Evolutionary conservation across 305 asterid species (phyloP), one percentile per base, ranked within the genome.

Genomic region (Fraxinus albicans): DNA sequence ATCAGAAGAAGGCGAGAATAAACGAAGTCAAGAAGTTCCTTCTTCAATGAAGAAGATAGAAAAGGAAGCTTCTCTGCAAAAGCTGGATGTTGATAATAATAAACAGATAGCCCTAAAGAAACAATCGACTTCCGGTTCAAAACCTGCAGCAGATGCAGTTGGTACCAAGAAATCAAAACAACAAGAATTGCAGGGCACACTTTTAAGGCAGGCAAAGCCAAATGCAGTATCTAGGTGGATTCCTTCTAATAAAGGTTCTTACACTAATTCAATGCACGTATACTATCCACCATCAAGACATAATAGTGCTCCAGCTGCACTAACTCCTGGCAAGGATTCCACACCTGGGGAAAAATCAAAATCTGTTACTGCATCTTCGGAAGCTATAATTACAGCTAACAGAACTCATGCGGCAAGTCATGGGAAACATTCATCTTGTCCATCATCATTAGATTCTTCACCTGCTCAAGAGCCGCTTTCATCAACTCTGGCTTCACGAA

Each of bases 251-350:
- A 95, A 97, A 91, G 98, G 97, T 73, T 95, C 98, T 50, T 93
- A 93, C 89, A 92, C 92, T 77, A 92, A 92, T 90, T 95, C 99
- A 40, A 92, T 94, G 98, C 99, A 93, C 86, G 97, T 95, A 25
- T 88, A 92, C 70, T 92, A 95, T 88, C 98, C 97, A 67, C 98
- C 97, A 8, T 87, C 98, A 81, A 91, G 97, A 86, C 88, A 90
- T 89, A 95, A 94, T 85, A 94, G 95, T 89, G 98, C 98, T 82
- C 99, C 99, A 78, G 89, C 95, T 79, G 91, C 87, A 4, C 84
- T 92, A 77, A 88, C 90, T 77, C 83, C 79, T 74, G 83, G 91
- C 77, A 92, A 94, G 87, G 98, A 92, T 82, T 83, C 93, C 58
- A 86, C 90, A 19, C 86, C 88, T 13, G 92, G 88, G 36, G 93